A percentile compares a stretch with the other conserved stretches of the same genome.
Conservation (phyloP, 2,329 filamentous ascomycete genomes). For the Daldinia eschscholtzii region DNA sequence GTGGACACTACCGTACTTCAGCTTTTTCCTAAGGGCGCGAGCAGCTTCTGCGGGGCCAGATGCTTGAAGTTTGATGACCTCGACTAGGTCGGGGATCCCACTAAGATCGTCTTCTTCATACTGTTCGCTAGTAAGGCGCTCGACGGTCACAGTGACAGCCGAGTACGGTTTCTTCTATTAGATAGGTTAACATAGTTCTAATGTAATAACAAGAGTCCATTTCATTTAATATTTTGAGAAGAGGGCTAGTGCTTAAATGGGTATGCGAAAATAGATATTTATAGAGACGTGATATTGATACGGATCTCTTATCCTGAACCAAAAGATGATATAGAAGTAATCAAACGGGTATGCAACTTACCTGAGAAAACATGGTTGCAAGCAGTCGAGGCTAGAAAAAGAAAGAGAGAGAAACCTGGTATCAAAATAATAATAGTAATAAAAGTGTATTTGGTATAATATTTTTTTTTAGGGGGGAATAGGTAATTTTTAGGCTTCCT, state of each 20-base stretch:
- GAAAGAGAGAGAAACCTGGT: constrained; percentile 4
- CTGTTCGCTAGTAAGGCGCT: constrained; percentile 88
- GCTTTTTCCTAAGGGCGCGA: constrained; percentile 93
- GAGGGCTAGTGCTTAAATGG: background rate
- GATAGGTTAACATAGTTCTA: constrained; percentile 22
- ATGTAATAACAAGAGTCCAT: background rate
- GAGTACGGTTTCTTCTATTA: constrained; percentile 86
- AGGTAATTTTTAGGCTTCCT: background rate
- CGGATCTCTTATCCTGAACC: background rate
- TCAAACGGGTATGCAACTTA: constrained; percentile 24
- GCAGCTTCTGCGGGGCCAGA: constrained; percentile 91
- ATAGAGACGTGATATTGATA: constrained; percentile 1
- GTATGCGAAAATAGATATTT: constrained; percentile 1
- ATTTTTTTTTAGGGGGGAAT: background rate
- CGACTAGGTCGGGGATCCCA: constrained; percentile 92
- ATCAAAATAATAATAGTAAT: constrained; percentile 8
- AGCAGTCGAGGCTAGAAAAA: constrained; percentile 5
- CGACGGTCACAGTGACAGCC: constrained; percentile 91
- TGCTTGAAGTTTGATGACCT: constrained; percentile 90
- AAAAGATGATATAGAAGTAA: constrained; percentile 1
- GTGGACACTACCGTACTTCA: constrained; percentile 98
- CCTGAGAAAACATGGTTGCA: constrained; percentile 44
- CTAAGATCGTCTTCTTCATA: constrained; percentile 92
- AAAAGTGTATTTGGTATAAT: constrained; percentile 3
- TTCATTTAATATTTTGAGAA: background rate